phyloP scores from a whole-genome alignment of 768 basidiomycete genomes.

The Suillus americanus region DNA sequence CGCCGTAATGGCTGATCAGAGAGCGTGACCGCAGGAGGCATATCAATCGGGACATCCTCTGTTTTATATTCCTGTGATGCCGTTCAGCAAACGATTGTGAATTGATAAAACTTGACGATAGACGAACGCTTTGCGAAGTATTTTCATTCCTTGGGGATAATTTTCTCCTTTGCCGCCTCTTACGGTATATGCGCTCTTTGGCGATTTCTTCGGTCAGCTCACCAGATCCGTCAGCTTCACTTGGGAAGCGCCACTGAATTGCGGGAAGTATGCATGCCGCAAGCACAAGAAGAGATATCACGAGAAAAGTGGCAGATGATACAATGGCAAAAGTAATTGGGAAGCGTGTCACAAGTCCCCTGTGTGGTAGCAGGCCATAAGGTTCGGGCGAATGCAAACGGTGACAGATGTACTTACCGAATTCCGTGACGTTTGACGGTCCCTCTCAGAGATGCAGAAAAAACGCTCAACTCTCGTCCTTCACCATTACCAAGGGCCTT shows the following conservation, averaged over 20 bases:
- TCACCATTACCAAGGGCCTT: slow-evolving; percentile 63
- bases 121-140: slow-evolving; percentile 24
- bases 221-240: slow-evolving; percentile 14
- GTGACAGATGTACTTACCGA: slow-evolving; percentile 46
- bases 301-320: slow-evolving; percentile 46
- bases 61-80: slow-evolving; percentile 23
- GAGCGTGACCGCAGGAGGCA: slow-evolving; percentile 29
- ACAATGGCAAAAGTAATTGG: slow-evolving; percentile 56
- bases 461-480: slow-evolving; percentile 71
- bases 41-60: slow-evolving; percentile 27
- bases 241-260: slow-evolving; percentile 27
- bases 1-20: slow-evolving; percentile 39
- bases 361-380: slow-evolving; percentile 26
- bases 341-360: slow-evolving; percentile 70
- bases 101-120: not conserved
- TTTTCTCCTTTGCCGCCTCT: slow-evolving; percentile 18
- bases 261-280: slow-evolving; percentile 53
- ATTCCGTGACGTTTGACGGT: slow-evolving; percentile 65
- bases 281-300: slow-evolving; percentile 46
- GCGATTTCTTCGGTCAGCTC: slow-evolving; percentile 7
- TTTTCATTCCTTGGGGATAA: slow-evolving; percentile 16
- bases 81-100: slow-evolving; percentile 11
- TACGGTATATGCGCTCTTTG: slow-evolving; percentile 18
- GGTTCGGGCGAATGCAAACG: not conserved
- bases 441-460: slow-evolving; percentile 61